A percentile compares a stretch with the other conserved stretches of the same genome.
Conservation (phyloP, 805 yeast species). For the Zygoascus bituminiphila region DNA sequence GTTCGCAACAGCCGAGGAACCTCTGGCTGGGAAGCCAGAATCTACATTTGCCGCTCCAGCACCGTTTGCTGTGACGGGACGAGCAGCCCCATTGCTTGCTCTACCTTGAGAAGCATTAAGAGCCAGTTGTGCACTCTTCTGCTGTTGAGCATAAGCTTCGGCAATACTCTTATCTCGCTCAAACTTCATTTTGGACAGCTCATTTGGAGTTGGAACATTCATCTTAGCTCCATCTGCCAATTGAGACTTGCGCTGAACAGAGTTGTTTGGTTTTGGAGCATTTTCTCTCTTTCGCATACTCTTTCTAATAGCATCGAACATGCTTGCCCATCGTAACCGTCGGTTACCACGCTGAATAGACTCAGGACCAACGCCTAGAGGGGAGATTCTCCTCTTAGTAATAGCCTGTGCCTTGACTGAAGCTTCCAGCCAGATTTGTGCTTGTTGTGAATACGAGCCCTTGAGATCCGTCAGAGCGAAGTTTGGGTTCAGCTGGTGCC, state of each 20-base stretch:
- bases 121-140: constrained; percentile 13
- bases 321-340: constrained; percentile 88
- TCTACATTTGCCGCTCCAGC: constrained; percentile 15
- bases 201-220: constrained; percentile 70
- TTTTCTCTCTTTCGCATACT: constrained; percentile 83
- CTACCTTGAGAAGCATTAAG: constrained; percentile 11
- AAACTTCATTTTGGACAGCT: constrained; percentile 69
- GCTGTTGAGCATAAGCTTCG: constrained; percentile 37
- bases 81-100: constrained; percentile 1
- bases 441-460: constrained; percentile 74
- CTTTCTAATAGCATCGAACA: constrained; percentile 92
- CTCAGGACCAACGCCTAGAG: constrained; percentile 88
- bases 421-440: constrained; percentile 87
- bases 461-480: constrained; percentile 81
- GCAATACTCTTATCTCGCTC: constrained; percentile 75
- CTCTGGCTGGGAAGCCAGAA: constrained; percentile 4
- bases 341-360: constrained; percentile 90
- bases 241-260: constrained; percentile 33
- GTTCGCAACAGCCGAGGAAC: constrained; percentile 18
- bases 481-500: constrained; percentile 83
- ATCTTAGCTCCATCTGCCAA: constrained; percentile 12
- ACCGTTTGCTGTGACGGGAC: constrained; percentile 4
- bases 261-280: constrained; percentile 49
- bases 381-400: constrained; percentile 81
- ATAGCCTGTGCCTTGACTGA: constrained; percentile 84